phyloP scores from a whole-genome alignment of 2,329 filamentous ascomycete genomes.

The Gaeumannomyces tritici region DNA sequence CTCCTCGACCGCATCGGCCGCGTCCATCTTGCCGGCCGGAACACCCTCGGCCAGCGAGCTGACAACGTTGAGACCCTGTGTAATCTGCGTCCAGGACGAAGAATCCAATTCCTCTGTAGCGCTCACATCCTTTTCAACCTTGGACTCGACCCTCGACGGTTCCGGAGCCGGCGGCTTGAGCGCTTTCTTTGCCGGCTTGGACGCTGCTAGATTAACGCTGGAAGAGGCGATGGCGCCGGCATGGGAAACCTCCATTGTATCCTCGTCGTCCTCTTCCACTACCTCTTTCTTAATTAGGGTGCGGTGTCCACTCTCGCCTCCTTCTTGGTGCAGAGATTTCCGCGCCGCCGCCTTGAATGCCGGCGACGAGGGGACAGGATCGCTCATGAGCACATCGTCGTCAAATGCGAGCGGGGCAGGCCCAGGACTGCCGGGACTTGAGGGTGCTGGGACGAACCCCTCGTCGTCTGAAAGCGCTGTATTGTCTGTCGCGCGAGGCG shows the following conservation, averaged over 20 bases:
- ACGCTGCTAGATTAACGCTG: slow-evolving; percentile 79
- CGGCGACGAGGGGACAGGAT: slow-evolving; percentile 79
- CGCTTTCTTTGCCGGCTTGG: slow-evolving; percentile 66
- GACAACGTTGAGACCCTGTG: slow-evolving; percentile 75
- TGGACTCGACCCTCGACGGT: slow-evolving; percentile 64
- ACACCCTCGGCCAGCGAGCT: slow-evolving; percentile 56
- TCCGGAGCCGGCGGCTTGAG: slow-evolving; percentile 60
- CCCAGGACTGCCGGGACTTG: background rate
- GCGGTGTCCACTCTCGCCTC: background rate
- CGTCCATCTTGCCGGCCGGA: slow-evolving; percentile 69
- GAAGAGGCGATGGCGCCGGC: slow-evolving; percentile 57
- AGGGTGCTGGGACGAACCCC: slow-evolving; percentile 43
- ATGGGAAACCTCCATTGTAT: slow-evolving; percentile 80
- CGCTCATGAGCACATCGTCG: slow-evolving; percentile 70
- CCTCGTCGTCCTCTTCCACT: slow-evolving; percentile 66
- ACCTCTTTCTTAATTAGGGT: slow-evolving; percentile 29
- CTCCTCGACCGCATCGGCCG: slow-evolving; percentile 80
- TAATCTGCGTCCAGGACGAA: slow-evolving; percentile 80
- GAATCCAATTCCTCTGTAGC: slow-evolving; percentile 59
- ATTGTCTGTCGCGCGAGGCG: slow-evolving; percentile 40
- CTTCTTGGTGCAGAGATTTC: slow-evolving; percentile 45
- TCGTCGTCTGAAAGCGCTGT: slow-evolving; percentile 39
- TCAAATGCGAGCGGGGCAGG: slow-evolving; percentile 27
- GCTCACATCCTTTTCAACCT: slow-evolving; percentile 23
- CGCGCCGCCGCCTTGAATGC: slow-evolving; percentile 68